Conservation (phyloP, 2,329 filamentous ascomycete genomes). For the Colletotrichum musicola region DNA sequence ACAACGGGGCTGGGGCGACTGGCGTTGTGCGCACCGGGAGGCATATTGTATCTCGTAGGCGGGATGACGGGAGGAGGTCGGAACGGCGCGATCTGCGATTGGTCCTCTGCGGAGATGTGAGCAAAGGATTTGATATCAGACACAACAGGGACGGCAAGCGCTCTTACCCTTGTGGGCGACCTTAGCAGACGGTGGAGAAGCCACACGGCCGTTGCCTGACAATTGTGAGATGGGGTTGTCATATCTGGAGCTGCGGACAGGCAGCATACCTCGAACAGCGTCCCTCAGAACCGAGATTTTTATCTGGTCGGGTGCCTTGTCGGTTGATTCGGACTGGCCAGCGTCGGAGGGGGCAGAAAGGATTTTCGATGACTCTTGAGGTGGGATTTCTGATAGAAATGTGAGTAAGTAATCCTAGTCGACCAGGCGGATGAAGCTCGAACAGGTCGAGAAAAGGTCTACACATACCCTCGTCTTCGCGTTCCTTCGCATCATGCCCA, state of each 20-base stretch:
- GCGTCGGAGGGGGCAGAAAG: conserved; percentile 8
- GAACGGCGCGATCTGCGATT: conserved; percentile 10
- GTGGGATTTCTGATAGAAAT: conserved; percentile 1
- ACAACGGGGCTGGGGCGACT: conserved; percentile 45
- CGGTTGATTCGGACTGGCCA: conserved; percentile 28
- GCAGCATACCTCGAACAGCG: conserved; percentile 22
- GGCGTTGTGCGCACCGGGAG: conserved; percentile 41
- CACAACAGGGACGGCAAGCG: background rate
- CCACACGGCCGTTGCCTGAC: background rate
- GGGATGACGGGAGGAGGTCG: conserved; percentile 49
- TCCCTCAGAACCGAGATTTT: background rate
- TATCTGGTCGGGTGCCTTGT: conserved; percentile 30
- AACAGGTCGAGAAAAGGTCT: background rate
- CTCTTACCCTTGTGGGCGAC: conserved; percentile 1
- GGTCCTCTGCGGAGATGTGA: conserved; percentile 21
- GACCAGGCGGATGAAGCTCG: background rate
- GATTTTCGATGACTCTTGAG: conserved; percentile 18
- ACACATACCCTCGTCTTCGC: conserved; percentile 25
- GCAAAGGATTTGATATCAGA: background rate
- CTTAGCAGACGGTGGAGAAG: conserved; percentile 1
- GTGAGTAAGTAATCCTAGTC: background rate
- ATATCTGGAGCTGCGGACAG: background rate
- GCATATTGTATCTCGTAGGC: conserved; percentile 57
- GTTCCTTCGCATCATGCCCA: conserved; percentile 11
- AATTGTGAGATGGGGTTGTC: background rate